phyloP scores from a whole-genome alignment of 2,329 filamentous ascomycete species.

The Aspergillus uvarum region DNA sequence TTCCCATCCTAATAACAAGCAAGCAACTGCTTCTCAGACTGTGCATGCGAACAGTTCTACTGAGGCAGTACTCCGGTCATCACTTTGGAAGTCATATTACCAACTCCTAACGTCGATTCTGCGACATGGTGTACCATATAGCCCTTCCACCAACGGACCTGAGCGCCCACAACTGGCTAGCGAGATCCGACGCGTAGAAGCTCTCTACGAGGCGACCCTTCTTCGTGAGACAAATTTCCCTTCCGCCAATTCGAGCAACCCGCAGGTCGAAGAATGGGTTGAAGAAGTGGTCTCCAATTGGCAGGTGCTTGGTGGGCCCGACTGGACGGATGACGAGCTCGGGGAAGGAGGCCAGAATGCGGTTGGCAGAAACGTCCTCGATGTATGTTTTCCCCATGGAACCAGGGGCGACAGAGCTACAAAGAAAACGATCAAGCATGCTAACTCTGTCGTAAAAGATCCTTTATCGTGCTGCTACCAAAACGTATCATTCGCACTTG shows the following conservation, averaged over 20 bases:
- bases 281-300: conserved; percentile 81
- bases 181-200: conserved; percentile 77
- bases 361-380: conserved; percentile 73
- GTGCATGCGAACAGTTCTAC: conserved; percentile 21
- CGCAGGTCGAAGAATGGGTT: conserved; percentile 79
- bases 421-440: not conserved
- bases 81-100: conserved; percentile 86
- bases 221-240: conserved; percentile 81
- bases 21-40: not conserved
- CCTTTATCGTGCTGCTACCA: conserved; percentile 84
- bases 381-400: conserved; percentile 43
- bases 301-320: conserved; percentile 73
- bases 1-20: conserved; percentile 38
- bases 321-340: conserved; percentile 78
- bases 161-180: conserved; percentile 64
- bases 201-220: conserved; percentile 74
- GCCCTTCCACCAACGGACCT: conserved; percentile 34
- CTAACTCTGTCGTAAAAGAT: conserved; percentile 52
- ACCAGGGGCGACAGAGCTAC: not conserved
- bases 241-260: conserved; percentile 73
- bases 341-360: conserved; percentile 76
- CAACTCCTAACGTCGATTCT: conserved; percentile 73
- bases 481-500: conserved; percentile 91
- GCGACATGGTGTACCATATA: conserved; percentile 51
- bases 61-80: conserved; percentile 32